Conservation (phyloP, 1,139 yeast species). For the Kodamaea fungicola region DNA sequence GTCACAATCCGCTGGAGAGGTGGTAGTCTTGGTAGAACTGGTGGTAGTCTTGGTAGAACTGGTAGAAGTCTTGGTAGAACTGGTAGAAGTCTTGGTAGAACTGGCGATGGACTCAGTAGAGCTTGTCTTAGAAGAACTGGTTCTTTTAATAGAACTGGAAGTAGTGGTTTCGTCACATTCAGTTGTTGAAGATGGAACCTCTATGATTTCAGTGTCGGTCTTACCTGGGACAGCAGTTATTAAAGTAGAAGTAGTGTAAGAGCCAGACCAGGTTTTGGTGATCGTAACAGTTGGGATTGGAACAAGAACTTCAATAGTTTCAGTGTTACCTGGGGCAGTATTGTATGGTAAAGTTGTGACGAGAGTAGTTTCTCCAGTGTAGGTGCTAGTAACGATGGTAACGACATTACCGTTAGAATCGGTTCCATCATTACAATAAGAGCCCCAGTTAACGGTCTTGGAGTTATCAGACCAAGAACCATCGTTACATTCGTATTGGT, state of each 20-base stretch:
- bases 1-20: too few species aligned
- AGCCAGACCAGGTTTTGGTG: constrained; percentile 9
- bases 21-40: constrained; percentile 6
- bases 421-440: neutral
- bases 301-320: constrained; percentile 8
- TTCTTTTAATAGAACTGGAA: constrained; percentile 6
- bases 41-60: constrained; percentile 5
- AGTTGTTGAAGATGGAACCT: constrained; percentile 14
- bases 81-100: constrained; percentile 5
- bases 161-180: constrained; percentile 8
- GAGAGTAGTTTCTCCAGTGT: constrained; percentile 5
- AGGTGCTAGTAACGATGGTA: constrained; percentile 2
- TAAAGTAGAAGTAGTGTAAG: constrained; percentile 4
- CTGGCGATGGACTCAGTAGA: constrained; percentile 7
- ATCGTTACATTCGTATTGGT: constrained; percentile 13
- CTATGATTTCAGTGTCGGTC: constrained; percentile 10
- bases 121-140: constrained; percentile 9
- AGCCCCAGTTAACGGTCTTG: neutral
- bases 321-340: constrained; percentile 9
- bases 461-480: neutral
- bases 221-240: constrained; percentile 9
- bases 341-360: constrained; percentile 14
- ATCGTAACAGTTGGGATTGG: constrained; percentile 11
- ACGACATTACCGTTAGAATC: constrained; percentile 4
- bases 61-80: constrained; percentile 1